A percentile compares a stretch with the other conserved stretches of the same genome.
Evolutionary conservation across 352 stramenopile species (phyloP).

Genomic region (Pythium vanterpoolii): DNA sequence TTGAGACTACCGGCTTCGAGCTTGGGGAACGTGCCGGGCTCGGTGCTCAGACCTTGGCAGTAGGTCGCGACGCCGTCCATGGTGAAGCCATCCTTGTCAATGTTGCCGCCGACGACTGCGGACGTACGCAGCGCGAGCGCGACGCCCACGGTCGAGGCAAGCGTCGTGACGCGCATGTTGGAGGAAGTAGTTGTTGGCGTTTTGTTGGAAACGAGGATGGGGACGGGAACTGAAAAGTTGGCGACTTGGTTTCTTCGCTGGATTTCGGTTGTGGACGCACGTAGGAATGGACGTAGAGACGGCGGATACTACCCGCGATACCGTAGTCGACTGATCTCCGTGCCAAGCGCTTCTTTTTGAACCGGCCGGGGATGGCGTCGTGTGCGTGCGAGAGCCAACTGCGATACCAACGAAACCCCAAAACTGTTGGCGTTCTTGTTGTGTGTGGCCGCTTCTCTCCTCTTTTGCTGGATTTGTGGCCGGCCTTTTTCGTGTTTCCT

Average conservation of each 20-base stretch:
- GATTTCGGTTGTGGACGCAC: not conserved
- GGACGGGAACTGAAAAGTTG: not conserved
- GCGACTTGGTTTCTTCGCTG: not conserved
- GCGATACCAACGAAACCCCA: not conserved
- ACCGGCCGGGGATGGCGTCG: not conserved
- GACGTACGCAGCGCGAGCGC: conserved; percentile 5
- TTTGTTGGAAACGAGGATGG: not conserved
- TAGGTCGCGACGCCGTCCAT: conserved; percentile 67
- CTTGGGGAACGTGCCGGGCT: conserved; percentile 33
- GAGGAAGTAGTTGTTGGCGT: too few species aligned
- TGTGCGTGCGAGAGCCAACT: not conserved
- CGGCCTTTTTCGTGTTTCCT: not conserved
- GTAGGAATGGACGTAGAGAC: not conserved
- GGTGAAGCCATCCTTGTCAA: conserved; percentile 58
- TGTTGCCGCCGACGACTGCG: conserved; percentile 27
- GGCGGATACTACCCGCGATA: not conserved
- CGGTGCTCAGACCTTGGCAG: conserved; percentile 50
- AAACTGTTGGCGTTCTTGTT: not conserved
- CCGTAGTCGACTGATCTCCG: not conserved
- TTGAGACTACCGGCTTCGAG: conserved; percentile 44
- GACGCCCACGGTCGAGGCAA: conserved; percentile 1
- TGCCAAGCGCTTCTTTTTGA: not conserved
- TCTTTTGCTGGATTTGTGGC: not conserved
- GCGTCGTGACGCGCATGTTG: conserved; percentile 6
- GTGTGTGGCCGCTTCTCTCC: too few species aligned